Conservation (phyloP, 2,329 filamentous ascomycete genomes). For the Verticillium dahliae region DNA sequence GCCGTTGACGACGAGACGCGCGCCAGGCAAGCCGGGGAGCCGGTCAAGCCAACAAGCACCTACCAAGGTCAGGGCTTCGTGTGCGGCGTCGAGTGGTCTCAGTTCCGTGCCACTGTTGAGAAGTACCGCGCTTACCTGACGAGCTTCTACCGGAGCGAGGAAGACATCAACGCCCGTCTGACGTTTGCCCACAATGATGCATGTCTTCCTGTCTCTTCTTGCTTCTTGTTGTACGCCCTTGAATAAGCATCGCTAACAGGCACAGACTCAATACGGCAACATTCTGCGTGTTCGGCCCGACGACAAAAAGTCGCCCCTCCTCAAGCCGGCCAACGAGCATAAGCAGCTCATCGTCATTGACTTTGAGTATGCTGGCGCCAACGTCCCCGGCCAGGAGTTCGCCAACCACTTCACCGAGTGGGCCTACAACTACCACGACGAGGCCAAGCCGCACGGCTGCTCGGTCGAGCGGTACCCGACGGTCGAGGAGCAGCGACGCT, state of each 20-base stretch:
- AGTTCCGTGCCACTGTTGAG: constrained; percentile 68
- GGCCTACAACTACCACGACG: constrained; percentile 94
- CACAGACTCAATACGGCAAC: constrained; percentile 94
- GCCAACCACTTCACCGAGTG: constrained; percentile 98
- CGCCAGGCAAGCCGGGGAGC: constrained; percentile 25
- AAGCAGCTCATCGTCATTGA: constrained; percentile 97
- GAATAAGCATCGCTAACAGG: neutral
- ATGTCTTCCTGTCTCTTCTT: constrained; percentile 24
- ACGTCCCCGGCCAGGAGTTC: constrained; percentile 81
- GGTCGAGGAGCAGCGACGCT: constrained; percentile 73
- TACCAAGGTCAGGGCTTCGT: constrained; percentile 51
- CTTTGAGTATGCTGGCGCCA: constrained; percentile 94
- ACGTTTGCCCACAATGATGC: constrained; percentile 99
- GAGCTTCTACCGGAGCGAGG: constrained; percentile 59
- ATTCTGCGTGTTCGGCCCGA: constrained; percentile 69
- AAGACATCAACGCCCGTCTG: constrained; percentile 64
- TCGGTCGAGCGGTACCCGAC: constrained; percentile 67
- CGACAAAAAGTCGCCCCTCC: constrained; percentile 73
- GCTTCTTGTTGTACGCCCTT: neutral
- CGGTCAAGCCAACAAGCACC: constrained; percentile 19
- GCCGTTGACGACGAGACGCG: constrained; percentile 54
- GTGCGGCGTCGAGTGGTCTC: constrained; percentile 76
- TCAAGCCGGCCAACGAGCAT: constrained; percentile 86
- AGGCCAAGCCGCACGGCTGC: constrained; percentile 58
- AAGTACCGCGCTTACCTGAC: constrained; percentile 73